These are phyloP conservation scores for Penicillium pulvis DNA, from an alignment of 495 filamentous ascomycete genomes.

Conservation along the genomic window DNA sequence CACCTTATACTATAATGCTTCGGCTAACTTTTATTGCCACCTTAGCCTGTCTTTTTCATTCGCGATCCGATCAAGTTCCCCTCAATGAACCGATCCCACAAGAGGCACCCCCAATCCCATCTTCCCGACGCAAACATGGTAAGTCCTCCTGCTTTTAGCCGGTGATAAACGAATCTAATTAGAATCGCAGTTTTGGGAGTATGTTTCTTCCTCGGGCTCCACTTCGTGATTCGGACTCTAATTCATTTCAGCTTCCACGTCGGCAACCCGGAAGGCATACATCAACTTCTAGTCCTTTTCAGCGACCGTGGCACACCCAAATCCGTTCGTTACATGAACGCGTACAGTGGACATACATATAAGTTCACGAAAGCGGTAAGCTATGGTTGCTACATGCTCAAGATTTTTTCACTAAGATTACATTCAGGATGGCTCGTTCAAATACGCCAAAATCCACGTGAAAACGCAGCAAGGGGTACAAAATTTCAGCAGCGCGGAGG, in stretches of 20 bases:
- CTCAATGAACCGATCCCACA: conserved; percentile 54
- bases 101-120: conserved; percentile 50
- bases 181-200: conserved; percentile 51
- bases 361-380: conserved; percentile 61
- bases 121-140: conserved; percentile 54
- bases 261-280: conserved; percentile 63
- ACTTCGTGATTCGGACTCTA: conserved; percentile 8
- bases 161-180: conserved; percentile 6
- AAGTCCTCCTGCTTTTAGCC: background rate
- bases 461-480: conserved; percentile 66
- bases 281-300: conserved; percentile 66
- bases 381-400: no score
- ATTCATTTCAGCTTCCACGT: conserved; percentile 49
- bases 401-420: no score
- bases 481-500: conserved; percentile 59
- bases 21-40: no score
- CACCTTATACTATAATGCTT: no score
- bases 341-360: conserved; percentile 68
- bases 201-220: conserved; percentile 55
- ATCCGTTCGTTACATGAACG: conserved; percentile 62
- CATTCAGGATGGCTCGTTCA: conserved; percentile 54
- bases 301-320: conserved; percentile 64
- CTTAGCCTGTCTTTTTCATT: conserved; percentile 52
- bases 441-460: conserved; percentile 66
- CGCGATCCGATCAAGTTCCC: conserved; percentile 60